Evolutionary conservation across 257 asterid genomes (phyloP), one percentile per base, ranked within the genome.

Genomic region (Prunella vulgaris): DNA sequence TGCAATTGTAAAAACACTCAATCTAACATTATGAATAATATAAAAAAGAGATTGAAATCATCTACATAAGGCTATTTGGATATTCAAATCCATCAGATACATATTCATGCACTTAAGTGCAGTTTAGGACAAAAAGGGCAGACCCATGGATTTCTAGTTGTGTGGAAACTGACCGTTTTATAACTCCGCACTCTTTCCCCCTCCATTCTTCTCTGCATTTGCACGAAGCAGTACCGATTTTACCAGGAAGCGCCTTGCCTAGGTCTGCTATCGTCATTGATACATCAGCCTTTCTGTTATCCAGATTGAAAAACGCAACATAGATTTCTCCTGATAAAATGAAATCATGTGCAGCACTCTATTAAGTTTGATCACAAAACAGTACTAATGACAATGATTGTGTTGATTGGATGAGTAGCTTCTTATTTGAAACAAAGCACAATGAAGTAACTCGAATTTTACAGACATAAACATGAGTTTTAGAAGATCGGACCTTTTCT

Each of bases 301-400:
- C 80, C 85, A 90, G 73, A 70, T 93, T 93, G 88, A 89, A 93
- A 60, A 90, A 82, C 0, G 96, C 95, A n/a, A 87, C 82, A 22
- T 88, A 93, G 64, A 84, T 79, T 77, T 90, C 88, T 64, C 96
- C 97, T 90, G 85, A 60, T 69, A 12, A 56, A 68, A 64, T 35
- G 25, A 74, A 63, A 17, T 13, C 32, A 42, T 5, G n/a, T 46
- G 53, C 20, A 48, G 5, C 22, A 15, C 22, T 17, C 56, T 48
- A 48, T 10, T 12, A 40, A 10, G 15, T 40, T 37, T 8, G 44
- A 40, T 10, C 48, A 10, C n/a, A 38, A 40, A 40, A 40, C 48
- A 40, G 42, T 35, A 35, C 12, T 35, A 35, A 35, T 35, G 42
- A 7, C 2, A 8, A 35, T 8, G 42, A 35, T 38, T 38, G 14